Base-by-base conservation (phyloP, 2,329 filamentous ascomycete species). In the Fusarium odoratissimum region DNA sequence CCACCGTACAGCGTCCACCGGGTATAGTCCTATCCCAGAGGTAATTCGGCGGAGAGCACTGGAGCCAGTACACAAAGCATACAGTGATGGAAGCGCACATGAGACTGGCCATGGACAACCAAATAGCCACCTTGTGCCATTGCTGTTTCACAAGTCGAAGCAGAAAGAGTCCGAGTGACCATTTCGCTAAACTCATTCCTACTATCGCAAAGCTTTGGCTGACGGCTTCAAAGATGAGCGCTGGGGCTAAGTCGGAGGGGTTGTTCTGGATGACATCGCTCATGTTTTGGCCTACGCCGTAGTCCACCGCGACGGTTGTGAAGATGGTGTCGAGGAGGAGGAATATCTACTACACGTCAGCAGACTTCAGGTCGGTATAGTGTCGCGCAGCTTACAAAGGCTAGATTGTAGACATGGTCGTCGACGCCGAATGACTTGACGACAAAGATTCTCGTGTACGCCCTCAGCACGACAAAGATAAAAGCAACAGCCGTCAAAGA, bases 181-280 rank as follows among this genome's bases (percentile, higher is more conserved):
- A 68, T 40, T 85, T 85, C 1, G 82, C 80, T 11, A 81, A 72
- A 9, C 80, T 80, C 77, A 83, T 84, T 17, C 81, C 83, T 4
- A 82, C 52, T 9, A 84, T 73, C 2, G 80, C 80, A 37, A 84
- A 83, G 1, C 78, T 78, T 57, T 83, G 81, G 6, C 80, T 79
- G 9, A 81, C 78, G 19, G 72, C 69, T 61, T 82, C 78, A 70
- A 76, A 77, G 25, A 82, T 74, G 23, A 75, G 73, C 1, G 81
- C 80, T 2, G 71, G 45, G 4, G 77, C 75, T 5, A 75, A 49
- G 11, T 78, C 65, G 9, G 69, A 64, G 5, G 46, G 40, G 6
- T 60, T 19, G 12, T 78, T 76, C 11, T 37, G 16, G 8, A 79
- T 75, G 2, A 79, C 71, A 25, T 75, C 65, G 68, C 31, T 19